Evolutionary conservation across 495 filamentous ascomycete genomes (phyloP).

Genomic region (Achaetomiella virescens): DNA sequence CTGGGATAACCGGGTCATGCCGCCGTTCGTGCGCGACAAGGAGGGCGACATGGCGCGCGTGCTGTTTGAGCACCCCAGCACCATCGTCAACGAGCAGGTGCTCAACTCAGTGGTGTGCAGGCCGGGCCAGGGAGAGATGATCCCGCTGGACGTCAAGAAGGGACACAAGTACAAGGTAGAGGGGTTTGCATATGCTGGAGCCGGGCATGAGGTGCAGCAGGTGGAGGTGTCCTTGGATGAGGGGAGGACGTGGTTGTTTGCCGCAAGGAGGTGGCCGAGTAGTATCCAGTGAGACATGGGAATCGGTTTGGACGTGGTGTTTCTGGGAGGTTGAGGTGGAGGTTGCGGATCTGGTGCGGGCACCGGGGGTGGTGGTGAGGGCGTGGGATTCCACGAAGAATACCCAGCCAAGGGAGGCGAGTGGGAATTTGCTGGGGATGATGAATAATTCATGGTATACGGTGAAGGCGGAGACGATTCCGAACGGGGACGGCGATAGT

Average conservation of each 20-base stretch:
- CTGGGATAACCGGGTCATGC: constrained; percentile 14
- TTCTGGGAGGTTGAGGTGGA: constrained; percentile 14
- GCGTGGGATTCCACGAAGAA: constrained; percentile 8
- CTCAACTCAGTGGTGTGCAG: constrained; percentile 8
- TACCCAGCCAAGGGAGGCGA: constrained; percentile 5
- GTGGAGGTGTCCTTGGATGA: constrained; percentile 15
- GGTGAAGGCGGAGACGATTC: constrained; percentile 4
- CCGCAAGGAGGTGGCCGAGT: constrained; percentile 8
- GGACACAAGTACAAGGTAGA: constrained; percentile 1
- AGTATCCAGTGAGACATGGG: constrained; percentile 10
- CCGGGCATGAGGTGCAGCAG: constrained; percentile 12
- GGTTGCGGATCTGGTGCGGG: constrained; percentile 5
- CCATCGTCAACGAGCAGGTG: constrained; percentile 6
- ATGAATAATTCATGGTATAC: constrained; percentile 19
- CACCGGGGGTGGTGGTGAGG: constrained; percentile 6
- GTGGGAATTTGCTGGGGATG: constrained; percentile 14
- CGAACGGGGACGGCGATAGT: not conserved
- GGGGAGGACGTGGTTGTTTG: constrained; percentile 1
- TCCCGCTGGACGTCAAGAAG: not conserved
- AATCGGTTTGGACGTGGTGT: constrained; percentile 17
- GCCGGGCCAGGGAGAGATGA: constrained; percentile 8
- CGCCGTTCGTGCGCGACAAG: constrained; percentile 4
- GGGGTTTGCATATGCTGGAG: constrained; percentile 12
- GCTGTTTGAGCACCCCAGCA: constrained; percentile 11
- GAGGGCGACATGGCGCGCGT: constrained; percentile 6